phyloP scores from a whole-genome alignment of 2,329 filamentous ascomycete genomes.

The Phialophora macrospora region DNA sequence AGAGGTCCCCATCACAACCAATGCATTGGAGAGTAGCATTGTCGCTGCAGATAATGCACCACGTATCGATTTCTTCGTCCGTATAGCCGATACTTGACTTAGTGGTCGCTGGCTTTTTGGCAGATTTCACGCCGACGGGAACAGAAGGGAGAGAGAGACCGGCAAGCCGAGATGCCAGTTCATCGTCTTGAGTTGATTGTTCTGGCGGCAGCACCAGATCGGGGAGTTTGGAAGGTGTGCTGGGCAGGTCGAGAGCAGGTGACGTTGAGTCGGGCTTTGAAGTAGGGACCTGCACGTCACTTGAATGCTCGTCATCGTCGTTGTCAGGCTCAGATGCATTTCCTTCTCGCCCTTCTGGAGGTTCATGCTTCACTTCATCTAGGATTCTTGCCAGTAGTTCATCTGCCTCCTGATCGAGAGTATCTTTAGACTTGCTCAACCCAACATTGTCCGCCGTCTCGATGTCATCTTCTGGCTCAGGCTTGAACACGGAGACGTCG shows the following conservation, averaged over 20 bases:
- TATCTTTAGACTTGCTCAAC: slow-evolving; percentile 20
- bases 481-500: slow-evolving; percentile 36
- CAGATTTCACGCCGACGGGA: slow-evolving; percentile 32
- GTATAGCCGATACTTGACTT: slow-evolving; percentile 51
- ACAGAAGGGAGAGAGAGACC: slow-evolving; percentile 39
- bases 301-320: slow-evolving; percentile 2
- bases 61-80: slow-evolving; percentile 73
- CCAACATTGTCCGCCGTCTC: slow-evolving; percentile 23
- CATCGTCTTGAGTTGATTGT: slow-evolving; percentile 30
- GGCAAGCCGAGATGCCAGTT: slow-evolving; percentile 38
- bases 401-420: slow-evolving; percentile 40
- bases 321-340: background rate
- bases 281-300: slow-evolving; percentile 2
- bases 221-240: slow-evolving; percentile 34
- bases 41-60: slow-evolving; percentile 83
- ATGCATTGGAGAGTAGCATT: slow-evolving; percentile 74
- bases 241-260: slow-evolving; percentile 29
- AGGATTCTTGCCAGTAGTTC: slow-evolving; percentile 42
- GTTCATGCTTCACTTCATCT: slow-evolving; percentile 40
- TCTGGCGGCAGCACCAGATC: slow-evolving; percentile 16
- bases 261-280: background rate
- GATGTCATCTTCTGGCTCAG: slow-evolving; percentile 27
- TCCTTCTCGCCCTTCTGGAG: slow-evolving; percentile 21
- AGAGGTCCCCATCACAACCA: slow-evolving; percentile 73
- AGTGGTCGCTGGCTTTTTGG: slow-evolving; percentile 39